Evolutionary conservation across 306 rosid species (phyloP).

Genomic region (Lotus japonicus): DNA sequence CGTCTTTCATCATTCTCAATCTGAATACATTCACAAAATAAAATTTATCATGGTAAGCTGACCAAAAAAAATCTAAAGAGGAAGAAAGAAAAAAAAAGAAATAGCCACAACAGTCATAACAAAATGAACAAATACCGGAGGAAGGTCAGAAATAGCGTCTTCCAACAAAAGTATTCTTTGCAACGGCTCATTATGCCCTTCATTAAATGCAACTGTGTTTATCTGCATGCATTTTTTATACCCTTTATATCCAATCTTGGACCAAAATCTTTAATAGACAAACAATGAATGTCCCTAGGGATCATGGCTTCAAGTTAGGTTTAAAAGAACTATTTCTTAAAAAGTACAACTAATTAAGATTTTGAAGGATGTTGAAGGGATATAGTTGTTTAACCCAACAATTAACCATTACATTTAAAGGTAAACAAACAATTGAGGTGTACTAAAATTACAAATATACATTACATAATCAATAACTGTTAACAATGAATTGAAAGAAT

Average conservation of each 20-base stretch:
- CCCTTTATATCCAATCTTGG: not conserved
- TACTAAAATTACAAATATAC: not conserved
- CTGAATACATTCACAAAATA: conserved; percentile 21
- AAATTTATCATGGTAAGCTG: not conserved
- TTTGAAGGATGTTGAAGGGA: not conserved
- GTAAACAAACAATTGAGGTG: not conserved
- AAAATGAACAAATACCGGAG: conserved; percentile 33
- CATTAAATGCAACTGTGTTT: conserved; percentile 50
- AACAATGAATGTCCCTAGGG: not conserved
- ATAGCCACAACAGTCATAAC: conserved; percentile 27
- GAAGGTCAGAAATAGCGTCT: conserved; percentile 84
- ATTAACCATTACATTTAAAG: not conserved
- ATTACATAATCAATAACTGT: not conserved
- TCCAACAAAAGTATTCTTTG: conserved; percentile 44
- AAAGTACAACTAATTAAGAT: no score
- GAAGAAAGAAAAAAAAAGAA: not conserved
- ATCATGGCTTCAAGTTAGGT: not conserved
- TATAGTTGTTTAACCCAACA: not conserved
- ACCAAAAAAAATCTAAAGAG: not conserved
- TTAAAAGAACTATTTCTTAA: no score
- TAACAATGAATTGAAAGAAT: no score
- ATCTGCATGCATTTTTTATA: conserved; percentile 25
- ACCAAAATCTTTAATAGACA: not conserved
- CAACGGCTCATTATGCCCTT: conserved; percentile 29
- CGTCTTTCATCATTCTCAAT: conserved; percentile 44